Percentiles rank a stretch among this genome's conserved stretches.
phyloP scores from a whole-genome alignment of 2,329 filamentous ascomycete species.

The Microsporum canis region DNA sequence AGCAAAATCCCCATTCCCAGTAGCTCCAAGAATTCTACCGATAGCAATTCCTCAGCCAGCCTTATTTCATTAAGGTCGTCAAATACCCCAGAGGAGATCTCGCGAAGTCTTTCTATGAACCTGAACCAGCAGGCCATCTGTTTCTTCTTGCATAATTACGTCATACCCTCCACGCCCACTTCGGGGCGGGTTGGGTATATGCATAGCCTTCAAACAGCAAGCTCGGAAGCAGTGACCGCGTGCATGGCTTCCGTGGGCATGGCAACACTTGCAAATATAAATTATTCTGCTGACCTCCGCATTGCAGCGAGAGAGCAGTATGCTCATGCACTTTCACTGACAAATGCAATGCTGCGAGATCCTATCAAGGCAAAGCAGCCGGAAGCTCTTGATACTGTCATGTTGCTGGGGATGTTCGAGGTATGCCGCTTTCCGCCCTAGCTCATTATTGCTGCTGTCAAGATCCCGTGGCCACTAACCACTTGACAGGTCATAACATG shows the following conservation, averaged over 20 bases:
- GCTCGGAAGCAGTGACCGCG: conserved; percentile 29
- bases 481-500: conserved; percentile 27
- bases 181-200: conserved; percentile 17
- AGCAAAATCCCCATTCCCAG: background rate
- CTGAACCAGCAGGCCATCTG: conserved; percentile 25
- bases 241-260: conserved; percentile 49
- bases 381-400: conserved; percentile 42
- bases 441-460: background rate
- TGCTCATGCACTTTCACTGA: conserved; percentile 40
- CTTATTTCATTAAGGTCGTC: background rate
- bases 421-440: conserved; percentile 28
- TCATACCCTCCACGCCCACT: conserved; percentile 23
- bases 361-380: conserved; percentile 27
- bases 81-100: background rate
- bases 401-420: conserved; percentile 52
- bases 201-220: conserved; percentile 16
- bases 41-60: background rate
- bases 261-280: conserved; percentile 47
- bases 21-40: background rate
- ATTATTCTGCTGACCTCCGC: conserved; percentile 37
- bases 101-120: conserved; percentile 4
- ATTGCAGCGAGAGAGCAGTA: conserved; percentile 44
- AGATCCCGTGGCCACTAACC: background rate
- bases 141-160: conserved; percentile 29
- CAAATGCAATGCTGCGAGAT: conserved; percentile 25